Evolutionary conservation across 2,329 filamentous ascomycete genomes (phyloP).

Genomic region (Alternaria rosae): DNA sequence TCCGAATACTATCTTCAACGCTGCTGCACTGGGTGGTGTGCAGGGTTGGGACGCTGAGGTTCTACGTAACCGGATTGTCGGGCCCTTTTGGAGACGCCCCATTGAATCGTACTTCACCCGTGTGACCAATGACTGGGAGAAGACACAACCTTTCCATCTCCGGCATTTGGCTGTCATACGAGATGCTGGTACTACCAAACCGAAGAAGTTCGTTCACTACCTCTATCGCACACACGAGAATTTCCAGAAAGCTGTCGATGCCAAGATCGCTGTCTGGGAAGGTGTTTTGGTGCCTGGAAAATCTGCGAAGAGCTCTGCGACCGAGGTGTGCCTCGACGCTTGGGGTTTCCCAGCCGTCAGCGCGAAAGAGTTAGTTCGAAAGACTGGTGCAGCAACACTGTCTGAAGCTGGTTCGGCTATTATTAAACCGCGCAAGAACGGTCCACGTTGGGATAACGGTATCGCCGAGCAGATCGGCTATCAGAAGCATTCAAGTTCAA

Average conservation of each 20-base stretch:
- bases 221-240: slow-evolving; percentile 62
- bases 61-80: slow-evolving; percentile 51
- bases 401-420: slow-evolving; percentile 33
- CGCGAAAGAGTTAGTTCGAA: slow-evolving; percentile 27
- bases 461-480: slow-evolving; percentile 34
- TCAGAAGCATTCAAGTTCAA: slow-evolving; percentile 19
- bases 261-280: slow-evolving; percentile 61
- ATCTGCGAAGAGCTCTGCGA: slow-evolving; percentile 15
- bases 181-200: slow-evolving; percentile 59
- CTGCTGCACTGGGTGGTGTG: slow-evolving; percentile 56
- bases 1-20: slow-evolving; percentile 61
- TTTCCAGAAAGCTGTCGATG: slow-evolving; percentile 62
- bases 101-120: slow-evolving; percentile 62
- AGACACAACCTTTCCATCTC: slow-evolving; percentile 65
- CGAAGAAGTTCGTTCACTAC: slow-evolving; percentile 57
- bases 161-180: slow-evolving; percentile 64
- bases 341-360: slow-evolving; percentile 41
- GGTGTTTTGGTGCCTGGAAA: slow-evolving; percentile 52
- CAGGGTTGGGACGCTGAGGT: slow-evolving; percentile 59
- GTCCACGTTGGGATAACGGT: slow-evolving; percentile 37
- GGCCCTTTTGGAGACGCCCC: slow-evolving; percentile 62
- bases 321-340: slow-evolving; percentile 23
- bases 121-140: slow-evolving; percentile 63
- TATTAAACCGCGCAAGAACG: slow-evolving; percentile 22
- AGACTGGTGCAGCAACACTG: slow-evolving; percentile 36